Percentiles rank a stretch among this genome's conserved stretches.
Evolutionary conservation across 2,329 filamentous ascomycete species (phyloP).

Genomic region (Fusarium redolens): DNA sequence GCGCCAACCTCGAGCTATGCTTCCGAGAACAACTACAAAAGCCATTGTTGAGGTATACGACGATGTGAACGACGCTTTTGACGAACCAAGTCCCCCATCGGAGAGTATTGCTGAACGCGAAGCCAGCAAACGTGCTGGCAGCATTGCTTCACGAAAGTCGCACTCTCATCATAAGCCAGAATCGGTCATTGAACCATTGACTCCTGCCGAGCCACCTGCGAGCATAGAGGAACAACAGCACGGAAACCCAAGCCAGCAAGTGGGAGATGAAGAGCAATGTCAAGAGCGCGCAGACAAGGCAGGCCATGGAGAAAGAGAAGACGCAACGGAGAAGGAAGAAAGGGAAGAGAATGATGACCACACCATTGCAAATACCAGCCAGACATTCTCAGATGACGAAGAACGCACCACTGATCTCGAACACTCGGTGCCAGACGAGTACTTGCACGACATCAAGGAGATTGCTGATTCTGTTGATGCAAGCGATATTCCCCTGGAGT

Average conservation of each 20-base stretch:
- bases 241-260: slow-evolving; percentile 44
- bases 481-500: slow-evolving; percentile 73
- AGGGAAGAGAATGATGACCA: slow-evolving; percentile 47
- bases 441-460: slow-evolving; percentile 71
- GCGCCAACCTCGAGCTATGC: slow-evolving; percentile 78
- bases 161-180: slow-evolving; percentile 43
- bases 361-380: slow-evolving; percentile 49
- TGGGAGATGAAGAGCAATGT: slow-evolving; percentile 44
- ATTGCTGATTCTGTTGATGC: slow-evolving; percentile 72
- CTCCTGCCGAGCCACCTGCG: slow-evolving; percentile 40
- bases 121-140: slow-evolving; percentile 45
- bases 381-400: slow-evolving; percentile 76
- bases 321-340: slow-evolving; percentile 43
- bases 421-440: slow-evolving; percentile 74
- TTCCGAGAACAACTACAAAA: slow-evolving; percentile 89
- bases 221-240: slow-evolving; percentile 38
- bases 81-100: slow-evolving; percentile 70
- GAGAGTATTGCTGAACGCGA: slow-evolving; percentile 59
- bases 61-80: slow-evolving; percentile 91
- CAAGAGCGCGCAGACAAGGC: slow-evolving; percentile 37
- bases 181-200: slow-evolving; percentile 33
- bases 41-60: slow-evolving; percentile 96
- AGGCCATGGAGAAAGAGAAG: slow-evolving; percentile 29
- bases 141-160: slow-evolving; percentile 40
- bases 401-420: slow-evolving; percentile 78